Evolutionary conservation across 352 stramenopile species (phyloP), one percentile per base, ranked within the genome.

Genomic region (Globisporangium paddicum): DNA sequence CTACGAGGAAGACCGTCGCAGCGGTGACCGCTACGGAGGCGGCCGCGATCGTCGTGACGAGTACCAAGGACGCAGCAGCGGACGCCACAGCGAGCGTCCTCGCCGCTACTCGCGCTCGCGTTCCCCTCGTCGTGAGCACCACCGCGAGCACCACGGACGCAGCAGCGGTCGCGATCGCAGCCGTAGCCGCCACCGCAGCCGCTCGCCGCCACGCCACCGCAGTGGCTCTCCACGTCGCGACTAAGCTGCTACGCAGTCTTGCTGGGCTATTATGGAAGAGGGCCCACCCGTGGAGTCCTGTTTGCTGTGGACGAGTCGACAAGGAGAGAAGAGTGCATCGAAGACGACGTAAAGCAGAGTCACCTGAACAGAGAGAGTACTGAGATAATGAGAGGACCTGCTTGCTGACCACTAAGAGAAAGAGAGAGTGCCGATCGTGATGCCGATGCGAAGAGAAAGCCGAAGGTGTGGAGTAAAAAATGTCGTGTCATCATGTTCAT

Each of bases 221-320:
- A 82, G 73, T 59, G 65, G 68, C 55, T 85, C 74, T 69, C 64
- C 65, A 63, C 74, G 74, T 65, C 72, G 74, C 64, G 73, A 86
- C 51, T 84, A 86, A 84, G 55, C 57, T 25, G 35, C n/a, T n/a
- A n/a, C n/a, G 51, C 26, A 37, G 3, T 21, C 18, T 32, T 58
- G 28, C 23, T 37, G 18, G 45, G 55, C 10, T 54, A 19, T 35
- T 19, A 25, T 55, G 32, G 10, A 48, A 40, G 23, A 46, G 11
- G 30, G 25, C 37, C 32, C n/a, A 26, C 38, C 6, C 18, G 2
- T 21, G 8, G n/a, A 35, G 35, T 16, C 52, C 26, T 61, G 42
- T 28, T 34, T 61, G 25, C 19, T 41, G 28, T 19, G 26, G 18
- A 30, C 19, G 13, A 53, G 32, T 58, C 26, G 11, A 59, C 16